phyloP scores from a whole-genome alignment of 768 basidiomycete genomes.

The Rhizopogon vesiculosus region DNA sequence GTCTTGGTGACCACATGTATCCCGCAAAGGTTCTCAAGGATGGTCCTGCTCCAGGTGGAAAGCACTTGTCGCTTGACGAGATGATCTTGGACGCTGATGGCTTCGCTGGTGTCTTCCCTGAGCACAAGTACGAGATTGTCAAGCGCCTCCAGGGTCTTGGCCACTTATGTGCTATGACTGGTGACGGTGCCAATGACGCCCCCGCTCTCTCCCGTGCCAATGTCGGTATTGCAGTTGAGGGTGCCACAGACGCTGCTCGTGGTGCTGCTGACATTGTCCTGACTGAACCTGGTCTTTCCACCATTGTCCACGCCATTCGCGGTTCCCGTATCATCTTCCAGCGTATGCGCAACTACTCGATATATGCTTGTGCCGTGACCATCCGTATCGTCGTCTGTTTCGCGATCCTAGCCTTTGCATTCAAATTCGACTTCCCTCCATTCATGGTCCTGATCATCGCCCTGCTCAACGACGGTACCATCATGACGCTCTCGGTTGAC shows the following conservation, averaged over 20 bases:
- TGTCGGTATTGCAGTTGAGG: conserved; percentile 99
- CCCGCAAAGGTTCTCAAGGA: conserved; percentile 99
- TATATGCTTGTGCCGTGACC: conserved; percentile 94
- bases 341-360: conserved; percentile 99
- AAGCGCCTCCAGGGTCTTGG: conserved; percentile 96
- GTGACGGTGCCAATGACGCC: conserved; percentile 99
- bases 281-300: conserved; percentile 97
- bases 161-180: conserved; percentile 97
- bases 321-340: conserved; percentile 99
- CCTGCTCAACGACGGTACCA: conserved; percentile 95
- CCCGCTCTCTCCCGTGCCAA: conserved; percentile 97
- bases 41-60: conserved; percentile 83
- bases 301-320: conserved; percentile 98
- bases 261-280: conserved; percentile 98
- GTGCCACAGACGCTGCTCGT: conserved; percentile 97
- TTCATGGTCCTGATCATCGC: conserved; percentile 99
- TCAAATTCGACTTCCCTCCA: conserved; percentile 98
- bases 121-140: conserved; percentile 99
- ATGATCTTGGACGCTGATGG: conserved; percentile 99
- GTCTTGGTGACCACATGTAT: conserved; percentile 99
- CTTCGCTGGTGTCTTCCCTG: conserved; percentile 98
- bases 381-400: conserved; percentile 99
- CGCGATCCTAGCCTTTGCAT: conserved; percentile 90
- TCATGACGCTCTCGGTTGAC: conserved; percentile 97
- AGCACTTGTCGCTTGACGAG: conserved; percentile 82